Percentiles rank a stretch among this genome's conserved stretches.
phyloP scores from a whole-genome alignment of 495 filamentous ascomycete species.

The Xanthoparmelia taractica region DNA sequence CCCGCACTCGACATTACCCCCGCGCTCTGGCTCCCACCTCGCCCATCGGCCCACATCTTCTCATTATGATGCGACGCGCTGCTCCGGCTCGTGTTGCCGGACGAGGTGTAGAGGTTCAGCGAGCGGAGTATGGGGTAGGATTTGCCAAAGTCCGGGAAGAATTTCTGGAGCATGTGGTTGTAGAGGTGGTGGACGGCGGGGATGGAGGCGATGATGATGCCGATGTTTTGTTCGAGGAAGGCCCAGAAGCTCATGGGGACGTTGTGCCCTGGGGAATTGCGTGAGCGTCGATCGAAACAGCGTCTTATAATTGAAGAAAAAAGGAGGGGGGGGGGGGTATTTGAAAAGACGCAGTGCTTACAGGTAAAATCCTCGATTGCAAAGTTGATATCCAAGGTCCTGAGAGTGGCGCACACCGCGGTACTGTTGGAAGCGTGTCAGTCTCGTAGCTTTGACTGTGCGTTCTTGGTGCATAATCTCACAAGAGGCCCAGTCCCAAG shows the following conservation, averaged over 20 bases:
- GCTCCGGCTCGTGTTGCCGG: neutral
- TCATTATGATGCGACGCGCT: neutral
- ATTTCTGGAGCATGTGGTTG: neutral
- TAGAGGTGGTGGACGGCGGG: neutral
- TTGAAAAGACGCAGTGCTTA: neutral
- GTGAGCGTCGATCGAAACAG: neutral
- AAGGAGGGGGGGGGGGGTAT: no score
- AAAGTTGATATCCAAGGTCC: neutral
- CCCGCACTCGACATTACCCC: neutral
- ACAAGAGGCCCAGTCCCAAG: constrained; percentile 15
- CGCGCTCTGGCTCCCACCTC: neutral
- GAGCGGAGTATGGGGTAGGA: neutral
- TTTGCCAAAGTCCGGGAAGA: neutral
- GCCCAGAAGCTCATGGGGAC: neutral
- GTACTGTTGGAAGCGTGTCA: neutral
- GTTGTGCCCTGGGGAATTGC: neutral
- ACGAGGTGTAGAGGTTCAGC: neutral
- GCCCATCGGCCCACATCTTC: neutral
- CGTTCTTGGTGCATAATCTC: neutral
- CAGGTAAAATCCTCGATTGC: neutral
- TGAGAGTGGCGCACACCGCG: neutral
- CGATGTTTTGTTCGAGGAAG: neutral
- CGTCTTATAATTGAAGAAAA: neutral
- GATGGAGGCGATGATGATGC: neutral
- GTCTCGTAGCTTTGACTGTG: neutral